Base-by-base conservation (phyloP, 495 filamentous ascomycete genomes). In the Schizothecium vesticola region DNA sequence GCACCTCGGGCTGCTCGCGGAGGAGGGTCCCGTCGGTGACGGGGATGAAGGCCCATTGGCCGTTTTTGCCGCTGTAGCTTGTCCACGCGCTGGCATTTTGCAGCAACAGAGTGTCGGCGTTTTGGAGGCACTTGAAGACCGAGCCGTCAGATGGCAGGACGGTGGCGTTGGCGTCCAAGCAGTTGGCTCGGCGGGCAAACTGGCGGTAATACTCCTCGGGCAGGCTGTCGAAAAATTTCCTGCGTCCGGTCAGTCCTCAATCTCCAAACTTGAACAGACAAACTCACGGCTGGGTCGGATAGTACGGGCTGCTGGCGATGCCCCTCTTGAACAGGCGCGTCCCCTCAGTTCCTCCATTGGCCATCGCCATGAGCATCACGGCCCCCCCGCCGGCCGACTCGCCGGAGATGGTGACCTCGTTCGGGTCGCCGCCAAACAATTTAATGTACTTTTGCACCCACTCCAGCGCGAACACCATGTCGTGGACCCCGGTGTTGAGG, bases 361-460 rank as follows among this genome's bases (percentile, higher is more conserved):
- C 76, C 69, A 76, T 69, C 25, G 71, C 67, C 66, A 78, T 71
- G 28, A 89, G 84, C 69, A 88, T 83, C 75, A 88, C 80, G 58
- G 88, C 83, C 0, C 87, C 88, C 9, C 82, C 90, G 28, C 91
- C 91, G 3, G 91, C 89, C 7, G 86, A 89, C 66, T 92, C 87
- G 19, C 91, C 91, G 66, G 86, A 83, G 13, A 93, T 82, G 1
- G 91, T 95, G 29, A 93, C 86, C 63, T 82, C 78, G 24, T 75
- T 71, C 3, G 86, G 82, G 72, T 93, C 87, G 13, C 91, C 91
- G 4, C 90, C 90, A 71, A 94, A 92, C 4, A 83, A 79, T 63
- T 79, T 75, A 67, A 92, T 91, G 71, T 92, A 80, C 65, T 86
- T 80, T 67, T 91, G 85, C n/a, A 92, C 84, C 91, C 91, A 93